These are phyloP conservation scores for Phytophthora sp. DNA, from an alignment of 352 stramenopile genomes.

Conservation along the genomic window DNA sequence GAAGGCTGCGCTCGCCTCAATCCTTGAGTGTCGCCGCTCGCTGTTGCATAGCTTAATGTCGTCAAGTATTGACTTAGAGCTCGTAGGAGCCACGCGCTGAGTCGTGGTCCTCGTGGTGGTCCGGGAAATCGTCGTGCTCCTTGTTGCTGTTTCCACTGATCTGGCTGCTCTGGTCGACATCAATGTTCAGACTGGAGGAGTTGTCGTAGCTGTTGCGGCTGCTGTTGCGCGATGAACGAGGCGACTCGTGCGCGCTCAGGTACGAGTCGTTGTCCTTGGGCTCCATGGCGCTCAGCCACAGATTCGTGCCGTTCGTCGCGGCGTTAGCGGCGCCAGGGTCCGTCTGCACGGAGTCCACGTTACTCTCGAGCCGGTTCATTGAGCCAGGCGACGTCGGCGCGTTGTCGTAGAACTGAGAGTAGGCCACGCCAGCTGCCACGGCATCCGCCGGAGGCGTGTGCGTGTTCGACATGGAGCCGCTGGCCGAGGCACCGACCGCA, in stretches of 20 bases:
- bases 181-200: constrained; percentile 25
- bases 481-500: constrained; percentile 16
- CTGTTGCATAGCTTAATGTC: constrained; percentile 26
- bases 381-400: constrained; percentile 60
- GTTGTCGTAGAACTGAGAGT: constrained; percentile 82
- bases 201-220: constrained; percentile 74
- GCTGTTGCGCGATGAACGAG: constrained; percentile 50
- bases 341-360: constrained; percentile 34
- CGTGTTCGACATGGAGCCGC: constrained; percentile 28
- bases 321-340: constrained; percentile 14
- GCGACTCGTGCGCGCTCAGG: constrained; percentile 58
- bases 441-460: constrained; percentile 45
- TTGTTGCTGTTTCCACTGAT: constrained; percentile 76
- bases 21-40: constrained; percentile 11
- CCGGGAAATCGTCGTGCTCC: constrained; percentile 69
- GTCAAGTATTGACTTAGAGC: constrained; percentile 49
- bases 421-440: constrained; percentile 58
- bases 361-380: constrained; percentile 30
- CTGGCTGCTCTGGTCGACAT: constrained; percentile 72
- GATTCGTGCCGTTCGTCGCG: constrained; percentile 56
- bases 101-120: constrained; percentile 71
- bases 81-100: constrained; percentile 82
- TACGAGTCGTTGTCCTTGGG: constrained; percentile 80
- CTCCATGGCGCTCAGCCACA: constrained; percentile 87
- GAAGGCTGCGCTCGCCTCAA: constrained; percentile 31